Conservation (phyloP, 345 rosid species). For the Odontarrhena argentea region DNA sequence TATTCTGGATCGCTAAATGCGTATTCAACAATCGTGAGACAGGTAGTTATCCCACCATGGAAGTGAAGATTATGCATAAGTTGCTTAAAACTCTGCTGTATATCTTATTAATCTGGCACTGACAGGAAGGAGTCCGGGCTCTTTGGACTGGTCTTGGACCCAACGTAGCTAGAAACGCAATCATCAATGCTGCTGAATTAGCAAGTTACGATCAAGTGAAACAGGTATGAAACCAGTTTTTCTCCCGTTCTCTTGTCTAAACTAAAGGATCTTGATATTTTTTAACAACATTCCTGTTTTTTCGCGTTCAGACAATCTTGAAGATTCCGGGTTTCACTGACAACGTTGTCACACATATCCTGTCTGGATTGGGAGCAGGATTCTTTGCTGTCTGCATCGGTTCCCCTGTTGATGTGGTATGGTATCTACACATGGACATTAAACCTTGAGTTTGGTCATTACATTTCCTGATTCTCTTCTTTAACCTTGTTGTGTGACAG, state of each 20-base stretch:
- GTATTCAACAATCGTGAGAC: constrained; percentile 85
- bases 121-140: constrained; percentile 85
- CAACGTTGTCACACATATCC: constrained; percentile 86
- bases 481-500: constrained; percentile 48
- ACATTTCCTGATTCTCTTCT: constrained; percentile 13
- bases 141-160: constrained; percentile 99
- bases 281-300: background rate
- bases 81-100: constrained; percentile 6
- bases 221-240: constrained; percentile 49
- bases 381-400: constrained; percentile 97
- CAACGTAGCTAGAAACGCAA: constrained; percentile 88
- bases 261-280: background rate
- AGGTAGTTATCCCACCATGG: constrained; percentile 54
- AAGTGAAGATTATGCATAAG: constrained; percentile 21
- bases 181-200: constrained; percentile 95
- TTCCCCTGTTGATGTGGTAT: constrained; percentile 99
- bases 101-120: constrained; percentile 27
- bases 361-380: constrained; percentile 96
- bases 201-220: constrained; percentile 99
- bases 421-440: constrained; percentile 35
- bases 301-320: constrained; percentile 71
- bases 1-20: constrained; percentile 94
- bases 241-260: constrained; percentile 13
- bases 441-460: constrained; percentile 9
- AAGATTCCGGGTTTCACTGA: constrained; percentile 97